Conservation (phyloP, 495 filamentous ascomycete species). For the Trypethelium eluteriae region DNA sequence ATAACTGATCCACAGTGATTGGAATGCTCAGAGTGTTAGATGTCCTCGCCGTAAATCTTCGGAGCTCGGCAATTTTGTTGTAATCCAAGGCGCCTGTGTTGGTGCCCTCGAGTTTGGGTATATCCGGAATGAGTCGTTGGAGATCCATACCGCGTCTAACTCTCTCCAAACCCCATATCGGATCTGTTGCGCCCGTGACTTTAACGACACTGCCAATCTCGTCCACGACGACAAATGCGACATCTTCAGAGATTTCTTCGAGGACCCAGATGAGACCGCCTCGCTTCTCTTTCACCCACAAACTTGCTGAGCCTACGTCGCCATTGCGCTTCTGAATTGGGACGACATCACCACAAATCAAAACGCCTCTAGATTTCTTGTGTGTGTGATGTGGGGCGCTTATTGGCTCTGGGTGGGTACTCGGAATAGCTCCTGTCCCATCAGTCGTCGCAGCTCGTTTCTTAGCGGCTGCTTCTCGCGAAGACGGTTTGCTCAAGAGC, state of each 20-base stretch:
- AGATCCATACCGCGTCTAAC: constrained; percentile 61
- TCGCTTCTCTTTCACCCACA: constrained; percentile 97
- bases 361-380: constrained; percentile 77
- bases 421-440: constrained; percentile 58
- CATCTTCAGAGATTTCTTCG: constrained; percentile 94
- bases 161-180: constrained; percentile 72
- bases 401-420: constrained; percentile 38
- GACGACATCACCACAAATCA: constrained; percentile 94
- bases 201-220: constrained; percentile 61
- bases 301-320: constrained; percentile 76
- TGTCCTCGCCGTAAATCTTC: constrained; percentile 75
- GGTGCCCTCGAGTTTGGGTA: constrained; percentile 64
- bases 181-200: constrained; percentile 58
- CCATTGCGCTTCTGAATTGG: constrained; percentile 95
- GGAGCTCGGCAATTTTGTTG: constrained; percentile 56
- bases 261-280: constrained; percentile 94
- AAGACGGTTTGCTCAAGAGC: constrained; percentile 79
- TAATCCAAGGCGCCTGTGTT: constrained; percentile 61
- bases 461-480: constrained; percentile 50
- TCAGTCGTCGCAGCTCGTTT: constrained; percentile 63
- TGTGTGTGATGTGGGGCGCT: constrained; percentile 44
- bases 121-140: constrained; percentile 64
- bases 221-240: constrained; percentile 65
- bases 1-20: constrained; percentile 60
- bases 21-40: constrained; percentile 69